Conservation (phyloP, 2,329 filamentous ascomycete genomes). For the Xylaria hypoxylon region DNA sequence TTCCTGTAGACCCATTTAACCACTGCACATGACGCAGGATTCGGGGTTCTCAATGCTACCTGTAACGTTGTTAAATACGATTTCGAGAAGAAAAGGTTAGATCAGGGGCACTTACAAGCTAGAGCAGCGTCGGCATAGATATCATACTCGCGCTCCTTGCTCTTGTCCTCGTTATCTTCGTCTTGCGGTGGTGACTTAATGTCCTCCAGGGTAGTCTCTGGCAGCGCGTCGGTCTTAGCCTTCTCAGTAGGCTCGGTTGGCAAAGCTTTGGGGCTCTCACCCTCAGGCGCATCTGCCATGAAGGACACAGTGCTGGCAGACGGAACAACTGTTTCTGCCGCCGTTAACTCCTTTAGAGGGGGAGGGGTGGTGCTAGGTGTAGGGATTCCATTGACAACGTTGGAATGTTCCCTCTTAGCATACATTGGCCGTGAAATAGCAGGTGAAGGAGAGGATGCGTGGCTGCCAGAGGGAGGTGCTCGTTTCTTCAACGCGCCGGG, state of each 20-base stretch:
- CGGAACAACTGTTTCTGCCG: constrained; percentile 61
- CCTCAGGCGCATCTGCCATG: constrained; percentile 81
- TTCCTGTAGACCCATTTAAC: constrained; percentile 62
- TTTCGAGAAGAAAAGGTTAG: neutral
- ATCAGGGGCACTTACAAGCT: constrained; percentile 73
- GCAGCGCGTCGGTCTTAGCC: constrained; percentile 73
- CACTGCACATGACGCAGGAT: constrained; percentile 96
- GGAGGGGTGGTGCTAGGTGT: constrained; percentile 77
- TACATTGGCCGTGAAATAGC: constrained; percentile 77
- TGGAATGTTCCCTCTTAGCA: constrained; percentile 65
- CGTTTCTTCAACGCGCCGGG: constrained; percentile 76
- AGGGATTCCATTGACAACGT: constrained; percentile 67
- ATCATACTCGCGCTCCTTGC: constrained; percentile 82
- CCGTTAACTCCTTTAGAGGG: constrained; percentile 57
- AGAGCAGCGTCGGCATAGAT: constrained; percentile 96
- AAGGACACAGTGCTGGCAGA: constrained; percentile 74
- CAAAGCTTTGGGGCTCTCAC: constrained; percentile 82
- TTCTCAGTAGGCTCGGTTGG: constrained; percentile 76
- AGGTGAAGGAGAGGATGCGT: constrained; percentile 67
- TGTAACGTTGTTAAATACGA: constrained; percentile 55
- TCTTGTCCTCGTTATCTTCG: constrained; percentile 79
- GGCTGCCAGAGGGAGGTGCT: constrained; percentile 64
- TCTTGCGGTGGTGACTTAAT: constrained; percentile 68
- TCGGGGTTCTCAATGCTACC: constrained; percentile 98
- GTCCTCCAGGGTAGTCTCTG: constrained; percentile 63